phyloP scores from a whole-genome alignment of 2,329 filamentous ascomycete genomes.

The Catunica adiposa region DNA sequence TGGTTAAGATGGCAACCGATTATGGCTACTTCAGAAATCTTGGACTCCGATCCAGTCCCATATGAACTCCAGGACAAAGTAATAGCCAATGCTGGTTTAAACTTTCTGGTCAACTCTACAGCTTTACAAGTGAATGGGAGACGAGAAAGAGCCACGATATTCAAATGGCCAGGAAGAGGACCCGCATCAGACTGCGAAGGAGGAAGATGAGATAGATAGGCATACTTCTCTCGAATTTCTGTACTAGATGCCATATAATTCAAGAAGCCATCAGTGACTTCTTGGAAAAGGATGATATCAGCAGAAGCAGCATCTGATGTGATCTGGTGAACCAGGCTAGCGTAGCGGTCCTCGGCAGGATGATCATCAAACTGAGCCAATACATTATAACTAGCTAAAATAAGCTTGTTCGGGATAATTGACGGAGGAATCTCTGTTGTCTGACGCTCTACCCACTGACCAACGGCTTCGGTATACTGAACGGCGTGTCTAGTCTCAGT shows the following conservation, averaged over 20 bases:
- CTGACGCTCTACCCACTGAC: background rate
- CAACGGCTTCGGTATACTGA: background rate
- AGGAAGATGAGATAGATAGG: slow-evolving; percentile 40
- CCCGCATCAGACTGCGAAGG: slow-evolving; percentile 33
- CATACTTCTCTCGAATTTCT: slow-evolving; percentile 31
- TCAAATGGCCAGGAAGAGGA: slow-evolving; percentile 42
- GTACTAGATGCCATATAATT: slow-evolving; percentile 33
- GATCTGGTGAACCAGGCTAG: slow-evolving; percentile 28
- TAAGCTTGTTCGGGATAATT: slow-evolving; percentile 15
- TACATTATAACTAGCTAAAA: slow-evolving; percentile 37
- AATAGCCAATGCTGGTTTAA: slow-evolving; percentile 41
- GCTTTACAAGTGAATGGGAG: slow-evolving; percentile 38
- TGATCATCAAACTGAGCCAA: slow-evolving; percentile 35
- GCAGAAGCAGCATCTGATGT: slow-evolving; percentile 26
- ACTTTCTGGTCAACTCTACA: slow-evolving; percentile 35
- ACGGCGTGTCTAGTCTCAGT: background rate
- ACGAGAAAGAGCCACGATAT: slow-evolving; percentile 43
- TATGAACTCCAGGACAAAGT: slow-evolving; percentile 20
- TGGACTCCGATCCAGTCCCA: background rate
- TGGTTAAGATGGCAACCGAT: slow-evolving; percentile 45
- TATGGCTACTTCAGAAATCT: slow-evolving; percentile 24
- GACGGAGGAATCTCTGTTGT: background rate
- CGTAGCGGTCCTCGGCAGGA: slow-evolving; percentile 26
- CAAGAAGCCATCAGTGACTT: slow-evolving; percentile 49
- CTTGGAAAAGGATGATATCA: slow-evolving; percentile 39